Percentiles rank a stretch among this genome's conserved stretches.
phyloP scores from a whole-genome alignment of 257 asterid genomes.

The Cynanchum wilfordii region DNA sequence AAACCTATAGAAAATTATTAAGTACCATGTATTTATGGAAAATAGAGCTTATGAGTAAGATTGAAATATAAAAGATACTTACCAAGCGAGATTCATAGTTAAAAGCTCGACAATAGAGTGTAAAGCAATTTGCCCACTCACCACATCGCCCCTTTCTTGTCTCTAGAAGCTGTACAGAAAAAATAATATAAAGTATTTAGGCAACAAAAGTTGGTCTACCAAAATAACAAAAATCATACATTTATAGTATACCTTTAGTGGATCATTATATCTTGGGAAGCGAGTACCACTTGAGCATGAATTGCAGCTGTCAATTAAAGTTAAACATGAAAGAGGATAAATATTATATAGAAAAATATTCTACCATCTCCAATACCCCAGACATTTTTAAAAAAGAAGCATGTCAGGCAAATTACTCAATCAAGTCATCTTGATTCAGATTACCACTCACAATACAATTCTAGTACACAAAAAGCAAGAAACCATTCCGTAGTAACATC shows the following conservation, averaged over 20 bases:
- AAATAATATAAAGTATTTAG: constrained; percentile 14
- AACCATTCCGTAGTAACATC: neutral
- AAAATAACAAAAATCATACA: constrained; percentile 1
- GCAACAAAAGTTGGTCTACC: constrained; percentile 12
- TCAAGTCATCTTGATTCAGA: neutral
- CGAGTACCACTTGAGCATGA: constrained; percentile 68
- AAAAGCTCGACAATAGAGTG: constrained; percentile 87
- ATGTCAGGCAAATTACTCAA: neutral
- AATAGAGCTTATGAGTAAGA: neutral
- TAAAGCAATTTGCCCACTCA: constrained; percentile 99
- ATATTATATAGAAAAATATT: constrained; percentile 1
- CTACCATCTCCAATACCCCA: neutral
- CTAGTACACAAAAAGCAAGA: neutral
- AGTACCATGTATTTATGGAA: neutral
- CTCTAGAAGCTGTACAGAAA: constrained; percentile 73
- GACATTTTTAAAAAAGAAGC: neutral
- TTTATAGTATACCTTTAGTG: constrained; percentile 55
- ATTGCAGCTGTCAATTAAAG: constrained; percentile 57
- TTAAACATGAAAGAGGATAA: constrained; percentile 12
- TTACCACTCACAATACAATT: neutral
- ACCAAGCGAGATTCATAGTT: constrained; percentile 91
- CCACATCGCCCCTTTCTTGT: constrained; percentile 96
- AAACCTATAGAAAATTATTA: neutral
- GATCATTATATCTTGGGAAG: constrained; percentile 94
- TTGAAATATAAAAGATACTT: constrained; percentile 26